phyloP scores from a whole-genome alignment of 495 filamentous ascomycete species.

The Penicillium maclennaniae region DNA sequence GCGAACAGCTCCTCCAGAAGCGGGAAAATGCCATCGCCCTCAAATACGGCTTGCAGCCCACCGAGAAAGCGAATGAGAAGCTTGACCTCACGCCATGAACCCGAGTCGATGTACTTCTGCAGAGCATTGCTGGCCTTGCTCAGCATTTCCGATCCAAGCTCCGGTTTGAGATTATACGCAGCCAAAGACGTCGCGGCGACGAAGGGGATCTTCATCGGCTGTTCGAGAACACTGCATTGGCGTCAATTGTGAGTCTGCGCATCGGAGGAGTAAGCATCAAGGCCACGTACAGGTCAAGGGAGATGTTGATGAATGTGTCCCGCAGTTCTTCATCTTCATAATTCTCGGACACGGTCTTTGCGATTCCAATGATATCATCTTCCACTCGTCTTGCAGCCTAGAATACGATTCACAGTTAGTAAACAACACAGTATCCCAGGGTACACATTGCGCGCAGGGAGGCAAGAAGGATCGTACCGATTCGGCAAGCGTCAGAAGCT shows the following conservation, averaged over 20 bases:
- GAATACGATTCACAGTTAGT: slow-evolving; percentile 15
- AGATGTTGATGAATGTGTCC: slow-evolving; percentile 63
- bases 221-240: slow-evolving; percentile 60
- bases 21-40: slow-evolving; percentile 81
- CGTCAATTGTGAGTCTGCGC: slow-evolving; percentile 8
- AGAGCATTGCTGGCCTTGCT: slow-evolving; percentile 51
- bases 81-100: slow-evolving; percentile 88
- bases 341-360: slow-evolving; percentile 70
- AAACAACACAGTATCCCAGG: not conserved
- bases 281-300: slow-evolving; percentile 64
- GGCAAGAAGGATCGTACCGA: slow-evolving; percentile 48
- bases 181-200: slow-evolving; percentile 75
- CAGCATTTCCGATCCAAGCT: slow-evolving; percentile 66
- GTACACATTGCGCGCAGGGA: not conserved
- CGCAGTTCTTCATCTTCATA: slow-evolving; percentile 75
- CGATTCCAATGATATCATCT: slow-evolving; percentile 74
- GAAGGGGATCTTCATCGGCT: slow-evolving; percentile 95
- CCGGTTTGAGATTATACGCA: slow-evolving; percentile 67
- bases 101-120: slow-evolving; percentile 60
- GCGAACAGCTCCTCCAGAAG: slow-evolving; percentile 81
- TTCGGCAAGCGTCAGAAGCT: slow-evolving; percentile 80
- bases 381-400: slow-evolving; percentile 72
- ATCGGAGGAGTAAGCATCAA: not conserved
- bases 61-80: slow-evolving; percentile 82
- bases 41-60: slow-evolving; percentile 71